Conservation (phyloP, 306 rosid species). For the Sindora glabra region DNA sequence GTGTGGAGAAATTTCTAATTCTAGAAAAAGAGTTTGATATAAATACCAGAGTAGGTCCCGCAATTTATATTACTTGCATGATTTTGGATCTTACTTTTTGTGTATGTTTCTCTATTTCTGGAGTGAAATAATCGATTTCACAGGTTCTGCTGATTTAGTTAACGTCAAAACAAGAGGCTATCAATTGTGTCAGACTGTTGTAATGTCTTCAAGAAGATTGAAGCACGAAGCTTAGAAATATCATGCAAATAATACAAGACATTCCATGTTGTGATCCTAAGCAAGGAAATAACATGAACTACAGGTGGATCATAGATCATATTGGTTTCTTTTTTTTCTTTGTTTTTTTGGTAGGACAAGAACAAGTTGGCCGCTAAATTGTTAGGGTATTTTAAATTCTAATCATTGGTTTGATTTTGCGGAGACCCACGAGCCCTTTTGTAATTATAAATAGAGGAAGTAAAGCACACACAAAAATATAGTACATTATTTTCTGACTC, state of each 20-base stretch:
- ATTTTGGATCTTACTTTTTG: no score
- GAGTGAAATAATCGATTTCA: no score
- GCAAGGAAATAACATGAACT: neutral
- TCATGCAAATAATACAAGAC: neutral
- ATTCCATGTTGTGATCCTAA: conserved; percentile 1
- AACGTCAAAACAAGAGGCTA: conserved; percentile 10
- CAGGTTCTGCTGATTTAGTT: no score
- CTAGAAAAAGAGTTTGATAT: no score
- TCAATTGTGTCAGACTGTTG: conserved; percentile 10
- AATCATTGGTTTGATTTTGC: neutral
- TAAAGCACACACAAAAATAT: neutral
- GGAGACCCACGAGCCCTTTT: neutral
- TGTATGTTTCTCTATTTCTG: no score
- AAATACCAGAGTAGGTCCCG: no score
- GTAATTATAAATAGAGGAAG: neutral
- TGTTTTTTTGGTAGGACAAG: neutral
- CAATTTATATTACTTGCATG: no score
- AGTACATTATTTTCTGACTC: neutral
- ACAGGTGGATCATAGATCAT: neutral
- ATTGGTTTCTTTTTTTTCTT: neutral
- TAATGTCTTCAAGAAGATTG: neutral
- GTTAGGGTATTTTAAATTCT: neutral
- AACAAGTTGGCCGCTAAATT: neutral
- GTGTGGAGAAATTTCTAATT: no score
- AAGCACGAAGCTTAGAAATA: neutral